Evolutionary conservation across 2,329 filamentous ascomycete genomes (phyloP), one percentile per base, ranked within the genome.

Genomic region (Fusarium multiceps): DNA sequence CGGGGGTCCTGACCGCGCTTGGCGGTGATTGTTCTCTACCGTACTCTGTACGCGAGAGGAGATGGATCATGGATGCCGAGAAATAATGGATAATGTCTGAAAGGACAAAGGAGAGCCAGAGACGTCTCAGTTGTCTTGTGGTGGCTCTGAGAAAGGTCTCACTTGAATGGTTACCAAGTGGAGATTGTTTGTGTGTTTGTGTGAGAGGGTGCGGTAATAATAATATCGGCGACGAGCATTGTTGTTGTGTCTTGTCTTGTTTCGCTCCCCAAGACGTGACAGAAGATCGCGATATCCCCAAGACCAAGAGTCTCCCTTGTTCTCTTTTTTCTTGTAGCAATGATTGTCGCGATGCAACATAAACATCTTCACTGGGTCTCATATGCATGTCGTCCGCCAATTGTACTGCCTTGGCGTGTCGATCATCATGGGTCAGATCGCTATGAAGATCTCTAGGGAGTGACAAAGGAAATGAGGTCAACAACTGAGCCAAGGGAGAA

Each of bases 281-380:
- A 41, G 55, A 56, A 51, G 34, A 59, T 55, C 43, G 41, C 34
- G 34, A 37, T n/a, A 37, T 37, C 34, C 34, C 34, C 34, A 37
- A 63, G 43, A 69, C 34, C 18, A 37, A 63, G 43, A 69, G 20
- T 42, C 57, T 67, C 62, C 61, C 66, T 51, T 56, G 43, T 50
- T 45, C 62, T 67, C 45, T 57, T 67, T 55, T 54, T 40, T 34
- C 16, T 41, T 23, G 49, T 20, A 27, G 21, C 21, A 55, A 42
- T 48, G 46, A 55, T 47, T 53, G 61, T 60, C 47, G 25, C 48
- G 20, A 34, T 37, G 27, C 32, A 45, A 55, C 68, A 45, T 27
- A 53, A 54, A 59, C 50, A 65, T 69, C 62, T 71, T 71, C 63
- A 69, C 46, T 51, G 34, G 48, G 67, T 70, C 67, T 68, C 67